Evolutionary conservation across 495 filamentous ascomycete genomes (phyloP).

Genomic region (Penicillium bovifimosum): DNA sequence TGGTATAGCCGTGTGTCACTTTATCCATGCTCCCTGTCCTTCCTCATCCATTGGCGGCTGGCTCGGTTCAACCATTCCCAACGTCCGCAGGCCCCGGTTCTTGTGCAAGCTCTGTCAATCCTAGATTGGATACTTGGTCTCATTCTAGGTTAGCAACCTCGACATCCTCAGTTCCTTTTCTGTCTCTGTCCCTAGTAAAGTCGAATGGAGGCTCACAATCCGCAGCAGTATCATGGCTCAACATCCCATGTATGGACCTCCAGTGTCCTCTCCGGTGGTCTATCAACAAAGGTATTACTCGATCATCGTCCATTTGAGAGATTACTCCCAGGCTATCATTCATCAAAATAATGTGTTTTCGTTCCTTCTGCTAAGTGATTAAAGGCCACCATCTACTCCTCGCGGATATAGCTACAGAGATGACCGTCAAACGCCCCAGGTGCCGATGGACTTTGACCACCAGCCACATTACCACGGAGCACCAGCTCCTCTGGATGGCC

Average conservation of each 20-base stretch:
- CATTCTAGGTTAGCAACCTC: slow-evolving; percentile 40
- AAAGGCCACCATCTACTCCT: slow-evolving; percentile 30
- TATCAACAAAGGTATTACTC: slow-evolving; percentile 43
- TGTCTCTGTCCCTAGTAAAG: neutral
- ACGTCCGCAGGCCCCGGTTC: slow-evolving; percentile 29
- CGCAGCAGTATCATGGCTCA: slow-evolving; percentile 31
- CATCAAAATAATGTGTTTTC: slow-evolving; percentile 7
- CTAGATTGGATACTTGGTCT: slow-evolving; percentile 36
- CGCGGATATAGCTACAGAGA: slow-evolving; percentile 30
- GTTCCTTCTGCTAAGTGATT: slow-evolving; percentile 26
- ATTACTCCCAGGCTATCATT: slow-evolving; percentile 4
- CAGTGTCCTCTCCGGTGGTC: slow-evolving; percentile 31
- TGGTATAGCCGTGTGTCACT: neutral
- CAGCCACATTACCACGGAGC: slow-evolving; percentile 28
- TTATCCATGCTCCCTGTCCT: slow-evolving; percentile 36
- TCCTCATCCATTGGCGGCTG: slow-evolving; percentile 28
- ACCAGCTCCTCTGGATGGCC: slow-evolving; percentile 22
- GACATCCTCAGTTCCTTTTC: slow-evolving; percentile 5
- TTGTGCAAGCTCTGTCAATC: slow-evolving; percentile 30
- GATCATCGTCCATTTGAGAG: slow-evolving; percentile 11
- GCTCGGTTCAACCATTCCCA: slow-evolving; percentile 33
- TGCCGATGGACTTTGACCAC: slow-evolving; percentile 31
- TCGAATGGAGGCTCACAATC: slow-evolving; percentile 25
- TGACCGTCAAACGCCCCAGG: slow-evolving; percentile 17
- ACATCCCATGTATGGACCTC: slow-evolving; percentile 29